Evolutionary conservation across 139 green algal species (phyloP), one percentile per base, ranked within the genome.

Genomic region (Chlamydomonas eustigma): DNA sequence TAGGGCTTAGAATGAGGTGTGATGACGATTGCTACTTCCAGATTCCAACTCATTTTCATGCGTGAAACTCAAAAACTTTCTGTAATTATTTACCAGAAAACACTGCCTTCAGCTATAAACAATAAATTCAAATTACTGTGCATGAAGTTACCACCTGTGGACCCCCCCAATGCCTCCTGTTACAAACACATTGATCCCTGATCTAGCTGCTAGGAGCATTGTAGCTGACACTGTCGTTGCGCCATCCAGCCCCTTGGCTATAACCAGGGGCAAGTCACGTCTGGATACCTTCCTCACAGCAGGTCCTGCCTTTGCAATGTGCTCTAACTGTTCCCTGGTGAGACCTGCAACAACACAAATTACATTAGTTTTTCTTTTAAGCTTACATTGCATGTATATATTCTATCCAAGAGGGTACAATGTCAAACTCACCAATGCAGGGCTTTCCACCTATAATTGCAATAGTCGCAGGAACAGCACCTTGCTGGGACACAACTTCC

Each of bases 161-260:
- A 91, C 85, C 18, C 89, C 87, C 0, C 88, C 86, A 65, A 93
- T 88, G 39, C 88, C 86, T 0, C 87, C 88, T 2, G 88, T 93
- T 0, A 91, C 88, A 79, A 93, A 93, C 24, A 67, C 71, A n/a
- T 50, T 77, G 82, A 98, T 96, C 64, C 93, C 92, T 2, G 93
- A 91, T 12, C 82, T 50, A 3, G 85, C 74, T 2, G 96, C 94
- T 36, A 99, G 87, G 51, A 97, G 76, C 88, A 97, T 95, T 0
- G 96, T 99, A 18, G 91, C 90, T 0, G 91, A 94, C 6, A 99
- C 96, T 1, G 96, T 99, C 4, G 95, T 99, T 2, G 94, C 92
- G 0, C 94, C 95, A 51, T 96, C 89, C 18, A 76, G 28, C 4
- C 44, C 28, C 71, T 76, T 67, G 25, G 36, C 39, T 37, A 71